These are phyloP conservation scores for Epicoccum nigrum DNA, from an alignment of 2,329 filamentous ascomycete species.

Conservation along the genomic window DNA sequence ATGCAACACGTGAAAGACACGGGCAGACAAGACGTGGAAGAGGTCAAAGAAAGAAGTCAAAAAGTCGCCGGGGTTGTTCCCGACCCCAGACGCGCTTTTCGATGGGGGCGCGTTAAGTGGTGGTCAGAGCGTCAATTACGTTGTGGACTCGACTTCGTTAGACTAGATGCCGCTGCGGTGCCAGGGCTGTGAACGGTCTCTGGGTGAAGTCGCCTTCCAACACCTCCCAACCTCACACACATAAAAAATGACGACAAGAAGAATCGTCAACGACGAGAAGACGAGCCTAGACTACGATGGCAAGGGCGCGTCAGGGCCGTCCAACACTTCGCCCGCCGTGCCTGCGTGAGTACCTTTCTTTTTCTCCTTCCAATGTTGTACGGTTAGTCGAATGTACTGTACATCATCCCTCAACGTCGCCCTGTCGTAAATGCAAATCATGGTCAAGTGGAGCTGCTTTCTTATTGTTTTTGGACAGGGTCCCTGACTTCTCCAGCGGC, in stretches of 20 bases:
- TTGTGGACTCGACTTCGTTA: not conserved
- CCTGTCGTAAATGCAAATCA: not conserved
- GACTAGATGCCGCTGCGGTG: not conserved
- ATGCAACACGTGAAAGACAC: not conserved
- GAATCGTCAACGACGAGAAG: slow-evolving; percentile 70
- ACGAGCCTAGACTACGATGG: slow-evolving; percentile 59
- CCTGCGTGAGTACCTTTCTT: slow-evolving; percentile 66
- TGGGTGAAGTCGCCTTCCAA: slow-evolving; percentile 1
- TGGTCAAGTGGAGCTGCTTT: not conserved
- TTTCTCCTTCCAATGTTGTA: not conserved
- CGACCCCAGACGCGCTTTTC: slow-evolving; percentile 19
- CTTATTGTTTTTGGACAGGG: not conserved
- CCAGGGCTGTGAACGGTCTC: not conserved
- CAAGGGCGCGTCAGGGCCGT: slow-evolving; percentile 56
- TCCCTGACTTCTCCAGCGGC: slow-evolving; percentile 57
- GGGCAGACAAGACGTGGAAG: not conserved
- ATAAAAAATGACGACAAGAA: slow-evolving; percentile 68
- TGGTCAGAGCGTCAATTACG: slow-evolving; percentile 10
- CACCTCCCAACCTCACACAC: not conserved
- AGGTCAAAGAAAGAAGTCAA: not conserved
- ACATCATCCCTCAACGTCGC: not conserved
- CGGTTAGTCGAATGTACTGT: not conserved
- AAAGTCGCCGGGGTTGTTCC: not conserved
- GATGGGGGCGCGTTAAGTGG: slow-evolving; percentile 17
- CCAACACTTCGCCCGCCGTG: slow-evolving; percentile 81